phyloP scores from a whole-genome alignment of 129 eudicot genomes.

The Daucus carota region DH1_v3.0 NC_030381.2:36719501-36720000 shows the following conservation, averaged over 20 bases:
- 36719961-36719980: slow-evolving; percentile 8
- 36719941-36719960: neutral
- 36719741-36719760: neutral
- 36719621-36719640: slow-evolving; percentile 81
- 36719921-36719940: slow-evolving; percentile 36
- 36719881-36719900: slow-evolving; percentile 86
- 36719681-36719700: slow-evolving; percentile 63
- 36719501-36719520: neutral
- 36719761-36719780: slow-evolving; percentile 53
- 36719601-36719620: slow-evolving; percentile 92
- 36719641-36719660: slow-evolving; percentile 58
- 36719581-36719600: slow-evolving; percentile 77
- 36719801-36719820: slow-evolving; percentile 93
- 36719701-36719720: slow-evolving; percentile 1
- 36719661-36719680: slow-evolving; percentile 58
- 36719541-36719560: slow-evolving; percentile 8
- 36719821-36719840: slow-evolving; percentile 99
- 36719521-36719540: neutral
- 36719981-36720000: neutral
- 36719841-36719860: slow-evolving; percentile 89
- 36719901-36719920: slow-evolving; percentile 81
- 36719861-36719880: slow-evolving; percentile 83
- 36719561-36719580: slow-evolving; percentile 18
- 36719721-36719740: neutral
- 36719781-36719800: slow-evolving; percentile 48